Base-by-base conservation (phyloP, 176 grass and related monocot species). In the Carex parvula region DNA sequence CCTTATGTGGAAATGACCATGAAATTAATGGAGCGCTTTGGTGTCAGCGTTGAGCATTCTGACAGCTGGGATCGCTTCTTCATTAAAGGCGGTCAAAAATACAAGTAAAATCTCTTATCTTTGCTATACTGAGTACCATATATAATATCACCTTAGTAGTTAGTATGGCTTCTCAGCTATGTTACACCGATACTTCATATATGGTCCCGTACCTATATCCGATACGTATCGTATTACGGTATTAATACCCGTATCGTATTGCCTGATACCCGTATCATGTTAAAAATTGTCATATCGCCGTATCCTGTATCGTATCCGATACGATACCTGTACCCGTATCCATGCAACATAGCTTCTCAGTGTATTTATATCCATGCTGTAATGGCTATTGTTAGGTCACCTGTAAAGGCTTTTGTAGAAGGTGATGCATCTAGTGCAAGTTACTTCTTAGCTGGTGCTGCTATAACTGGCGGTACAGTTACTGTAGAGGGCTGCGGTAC, bases 1-100 rank as follows among this genome's bases (percentile, higher is more conserved):
- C 97, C 97, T 53, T 99, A 99, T 3, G 97, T 99, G 3, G 97
- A 96, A 87, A 99, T 99, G 97, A 99, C 97, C 84, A 70, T 99
- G 83, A 96, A 88, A 84, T 89, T 99, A 82, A 99, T 99, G 97
- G 91, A 95, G 81, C 87, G 93, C 37, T 99, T 99, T 63, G 93
- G 97, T 3, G 93, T 99, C 70, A 90, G 64, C 4, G 85, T 94
- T 22, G 93, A 94, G 58, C 93, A 99, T 82, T 94, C 97, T 65
- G 93, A 94, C 84, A 94, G 88, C 61, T 95, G 97, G 97, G 97
- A 95, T 63, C 94, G 87, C 69, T 99, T 99, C 89, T 91, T 90
- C 67, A 90, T 99, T 52, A 99, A 99, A 87, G 93, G 93, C 84
- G 96, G 89, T 39, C 96, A 95, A 83, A 92, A 92, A 32, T 99